Evolutionary conservation across 768 basidiomycete genomes (phyloP).

Genomic region (Astraeus odoratus): DNA sequence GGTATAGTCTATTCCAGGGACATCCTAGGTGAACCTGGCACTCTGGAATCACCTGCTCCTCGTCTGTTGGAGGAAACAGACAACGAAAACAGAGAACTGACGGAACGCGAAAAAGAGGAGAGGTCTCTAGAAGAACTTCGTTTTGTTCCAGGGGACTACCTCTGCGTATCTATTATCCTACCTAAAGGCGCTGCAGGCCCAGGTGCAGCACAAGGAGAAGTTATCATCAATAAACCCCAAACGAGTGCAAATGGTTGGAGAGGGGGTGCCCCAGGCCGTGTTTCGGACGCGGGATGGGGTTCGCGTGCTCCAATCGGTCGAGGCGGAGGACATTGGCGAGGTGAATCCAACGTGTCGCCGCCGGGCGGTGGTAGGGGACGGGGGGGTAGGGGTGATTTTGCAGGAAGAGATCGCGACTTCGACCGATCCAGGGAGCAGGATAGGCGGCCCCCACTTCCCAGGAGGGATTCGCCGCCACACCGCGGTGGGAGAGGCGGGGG

Average conservation of each 20-base stretch:
- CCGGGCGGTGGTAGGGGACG: slow-evolving; percentile 37
- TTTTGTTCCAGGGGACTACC: slow-evolving; percentile 76
- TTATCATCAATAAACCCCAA: slow-evolving; percentile 29
- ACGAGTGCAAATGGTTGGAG: slow-evolving; percentile 26
- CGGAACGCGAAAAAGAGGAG: slow-evolving; percentile 51
- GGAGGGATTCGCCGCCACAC: slow-evolving; percentile 43
- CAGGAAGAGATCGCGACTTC: slow-evolving; percentile 30
- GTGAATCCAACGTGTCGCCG: slow-evolving; percentile 49
- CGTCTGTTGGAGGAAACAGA: slow-evolving; percentile 50
- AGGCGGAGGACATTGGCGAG: slow-evolving; percentile 72
- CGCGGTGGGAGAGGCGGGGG: slow-evolving; percentile 38
- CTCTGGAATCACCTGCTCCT: slow-evolving; percentile 48
- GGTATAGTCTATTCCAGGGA: slow-evolving; percentile 80
- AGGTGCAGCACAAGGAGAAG: slow-evolving; percentile 43
- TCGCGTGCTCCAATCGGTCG: slow-evolving; percentile 33
- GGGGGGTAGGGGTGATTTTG: slow-evolving; percentile 32
- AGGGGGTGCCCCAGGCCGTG: slow-evolving; percentile 29
- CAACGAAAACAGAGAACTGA: slow-evolving; percentile 24
- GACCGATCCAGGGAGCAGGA: slow-evolving; percentile 37
- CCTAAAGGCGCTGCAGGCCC: slow-evolving; percentile 48
- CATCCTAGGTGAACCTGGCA: slow-evolving; percentile 74
- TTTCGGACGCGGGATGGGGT: slow-evolving; percentile 46
- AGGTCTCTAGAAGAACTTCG: slow-evolving; percentile 73
- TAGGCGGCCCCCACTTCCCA: slow-evolving; percentile 40
- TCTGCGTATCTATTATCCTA: slow-evolving; percentile 66